Conservation (phyloP, 192 early-diverging fungal species). For the Backusella mclennaniae region DNA sequence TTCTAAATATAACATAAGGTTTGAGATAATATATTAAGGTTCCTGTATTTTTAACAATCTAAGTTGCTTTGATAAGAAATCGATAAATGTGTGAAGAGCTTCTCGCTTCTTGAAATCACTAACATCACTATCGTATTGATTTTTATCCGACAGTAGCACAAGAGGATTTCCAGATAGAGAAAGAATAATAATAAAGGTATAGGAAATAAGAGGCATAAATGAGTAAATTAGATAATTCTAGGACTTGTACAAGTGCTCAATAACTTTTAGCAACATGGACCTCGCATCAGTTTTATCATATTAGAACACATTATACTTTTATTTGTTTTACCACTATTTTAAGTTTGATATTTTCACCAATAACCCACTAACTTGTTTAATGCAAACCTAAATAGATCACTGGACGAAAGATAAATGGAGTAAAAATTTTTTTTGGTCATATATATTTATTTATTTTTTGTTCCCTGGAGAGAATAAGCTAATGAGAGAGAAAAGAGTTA, state of each 20-base stretch:
- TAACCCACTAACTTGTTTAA: not conserved
- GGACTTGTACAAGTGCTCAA: not conserved
- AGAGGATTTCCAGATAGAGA: not conserved
- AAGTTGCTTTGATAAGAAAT: no score
- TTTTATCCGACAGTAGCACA: not conserved
- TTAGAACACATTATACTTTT: not conserved
- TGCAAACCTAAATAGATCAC: not conserved
- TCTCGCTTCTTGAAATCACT: no score
- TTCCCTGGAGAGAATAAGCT: not conserved
- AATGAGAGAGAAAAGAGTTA: not conserved
- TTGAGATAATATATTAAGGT: no score
- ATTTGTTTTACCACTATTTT: not conserved
- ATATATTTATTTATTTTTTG: not conserved
- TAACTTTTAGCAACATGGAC: not conserved
- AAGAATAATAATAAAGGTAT: not conserved
- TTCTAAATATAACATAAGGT: no score
- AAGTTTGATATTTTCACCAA: not conserved
- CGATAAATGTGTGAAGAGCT: no score
- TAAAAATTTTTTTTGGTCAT: not conserved
- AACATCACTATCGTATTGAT: no score
- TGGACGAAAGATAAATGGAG: not conserved
- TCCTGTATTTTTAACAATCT: no score
- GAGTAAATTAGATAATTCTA: not conserved
- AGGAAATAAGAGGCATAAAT: not conserved
- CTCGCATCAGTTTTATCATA: not conserved